Conservation (phyloP, 805 yeast species). For the Schwanniomyces occidentalis region DNA sequence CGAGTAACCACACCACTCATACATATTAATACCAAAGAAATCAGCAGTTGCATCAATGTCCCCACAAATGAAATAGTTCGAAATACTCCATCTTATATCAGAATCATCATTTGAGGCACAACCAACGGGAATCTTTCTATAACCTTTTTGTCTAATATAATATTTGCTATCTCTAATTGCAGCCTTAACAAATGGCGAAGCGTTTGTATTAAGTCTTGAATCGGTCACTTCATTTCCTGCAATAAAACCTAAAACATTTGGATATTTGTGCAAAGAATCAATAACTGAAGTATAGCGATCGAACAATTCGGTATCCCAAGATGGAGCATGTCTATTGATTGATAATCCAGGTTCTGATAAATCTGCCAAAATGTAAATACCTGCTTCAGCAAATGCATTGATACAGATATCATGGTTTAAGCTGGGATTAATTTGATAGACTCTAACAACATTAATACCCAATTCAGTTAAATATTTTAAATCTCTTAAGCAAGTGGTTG, state of each 20-base stretch:
- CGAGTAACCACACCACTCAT: constrained; percentile 45
- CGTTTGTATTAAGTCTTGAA: constrained; percentile 22
- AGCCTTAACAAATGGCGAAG: constrained; percentile 38
- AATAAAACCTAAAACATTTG: constrained; percentile 38
- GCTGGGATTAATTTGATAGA: constrained; percentile 78
- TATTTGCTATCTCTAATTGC: constrained; percentile 33
- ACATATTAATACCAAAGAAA: constrained; percentile 39
- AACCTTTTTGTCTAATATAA: constrained; percentile 25
- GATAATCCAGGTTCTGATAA: constrained; percentile 37
- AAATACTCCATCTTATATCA: constrained; percentile 23
- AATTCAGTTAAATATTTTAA: constrained; percentile 71
- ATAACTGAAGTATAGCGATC: constrained; percentile 34
- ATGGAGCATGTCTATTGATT: constrained; percentile 31
- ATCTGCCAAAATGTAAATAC: constrained; percentile 38
- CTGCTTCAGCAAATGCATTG: constrained; percentile 50
- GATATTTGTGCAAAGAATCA: constrained; percentile 30
- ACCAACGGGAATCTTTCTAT: constrained; percentile 42
- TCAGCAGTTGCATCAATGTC: constrained; percentile 24
- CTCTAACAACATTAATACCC: constrained; percentile 77
- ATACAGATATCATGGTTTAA: constrained; percentile 77
- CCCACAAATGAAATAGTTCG: constrained; percentile 34
- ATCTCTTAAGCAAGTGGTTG: constrained; percentile 72
- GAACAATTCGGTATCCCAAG: constrained; percentile 34
- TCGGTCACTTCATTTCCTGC: constrained; percentile 45
- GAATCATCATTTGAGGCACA: constrained; percentile 41